Evolutionary conservation across 2,329 filamentous ascomycete genomes (phyloP).

Genomic region (Hypomyces rosellus): DNA sequence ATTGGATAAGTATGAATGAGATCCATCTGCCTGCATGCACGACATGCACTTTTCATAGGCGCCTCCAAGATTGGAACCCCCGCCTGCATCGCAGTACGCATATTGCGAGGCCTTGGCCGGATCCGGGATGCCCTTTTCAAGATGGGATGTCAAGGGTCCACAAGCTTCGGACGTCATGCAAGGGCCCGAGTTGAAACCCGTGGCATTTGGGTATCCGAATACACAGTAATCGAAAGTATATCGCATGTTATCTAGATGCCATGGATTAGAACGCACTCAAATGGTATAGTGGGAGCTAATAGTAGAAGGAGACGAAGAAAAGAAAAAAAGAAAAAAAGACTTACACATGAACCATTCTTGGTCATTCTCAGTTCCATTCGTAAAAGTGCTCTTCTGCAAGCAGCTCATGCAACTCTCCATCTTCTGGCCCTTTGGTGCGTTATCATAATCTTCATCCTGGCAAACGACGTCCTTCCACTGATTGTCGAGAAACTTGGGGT

Average conservation of each 20-base stretch:
- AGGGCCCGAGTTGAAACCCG: conserved; percentile 37
- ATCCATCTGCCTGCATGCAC: conserved; percentile 39
- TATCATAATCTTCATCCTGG: conserved; percentile 37
- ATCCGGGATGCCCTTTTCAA: conserved; percentile 35
- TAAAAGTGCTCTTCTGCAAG: conserved; percentile 45
- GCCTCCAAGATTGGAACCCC: conserved; percentile 26
- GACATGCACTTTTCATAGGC: conserved; percentile 35
- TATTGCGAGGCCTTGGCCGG: conserved; percentile 31
- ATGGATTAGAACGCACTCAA: not conserved
- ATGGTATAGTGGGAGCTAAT: not conserved
- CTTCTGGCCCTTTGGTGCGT: conserved; percentile 34
- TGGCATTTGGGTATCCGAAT: conserved; percentile 45
- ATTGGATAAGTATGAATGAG: conserved; percentile 42
- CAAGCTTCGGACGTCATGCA: conserved; percentile 48
- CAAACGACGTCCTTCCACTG: conserved; percentile 41
- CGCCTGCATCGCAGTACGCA: conserved; percentile 40
- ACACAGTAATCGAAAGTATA: conserved; percentile 48
- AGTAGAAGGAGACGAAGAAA: not conserved
- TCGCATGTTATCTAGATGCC: conserved; percentile 43
- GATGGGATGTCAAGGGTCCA: conserved; percentile 34
- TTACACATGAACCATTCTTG: conserved; percentile 52
- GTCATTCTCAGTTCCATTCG: conserved; percentile 43
- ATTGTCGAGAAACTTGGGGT: conserved; percentile 41
- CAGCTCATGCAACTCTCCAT: conserved; percentile 47
- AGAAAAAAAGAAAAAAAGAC: conserved; percentile 17